These are phyloP conservation scores for Globisporangium rhizosaccharum DNA, from an alignment of 352 stramenopile genomes.

Conservation along the genomic window DNA sequence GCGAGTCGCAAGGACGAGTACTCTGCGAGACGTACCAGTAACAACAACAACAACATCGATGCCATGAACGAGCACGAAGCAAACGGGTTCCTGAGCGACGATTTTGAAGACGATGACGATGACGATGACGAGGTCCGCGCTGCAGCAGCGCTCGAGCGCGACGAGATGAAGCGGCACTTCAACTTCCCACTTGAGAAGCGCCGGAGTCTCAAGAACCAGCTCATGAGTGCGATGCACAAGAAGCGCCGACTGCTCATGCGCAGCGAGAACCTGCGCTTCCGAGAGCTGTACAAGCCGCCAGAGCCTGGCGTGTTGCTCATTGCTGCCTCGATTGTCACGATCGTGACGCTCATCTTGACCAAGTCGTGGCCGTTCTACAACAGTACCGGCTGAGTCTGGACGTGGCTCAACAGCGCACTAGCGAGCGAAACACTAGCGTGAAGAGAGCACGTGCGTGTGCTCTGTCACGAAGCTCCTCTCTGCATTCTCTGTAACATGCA, in stretches of 20 bases:
- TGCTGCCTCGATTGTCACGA: constrained; percentile 39
- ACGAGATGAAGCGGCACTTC: constrained; percentile 41
- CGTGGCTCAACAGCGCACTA: neutral
- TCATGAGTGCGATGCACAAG: constrained; percentile 43
- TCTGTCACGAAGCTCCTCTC: neutral
- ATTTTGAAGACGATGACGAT: neutral
- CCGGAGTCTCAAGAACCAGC: constrained; percentile 27
- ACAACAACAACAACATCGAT: neutral
- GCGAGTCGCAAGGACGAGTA: neutral
- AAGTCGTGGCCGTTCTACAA: constrained; percentile 81
- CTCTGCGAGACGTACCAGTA: neutral
- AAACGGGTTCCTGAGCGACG: constrained; percentile 8
- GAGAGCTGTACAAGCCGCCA: constrained; percentile 61
- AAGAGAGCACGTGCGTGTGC: neutral
- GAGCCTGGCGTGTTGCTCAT: constrained; percentile 63
- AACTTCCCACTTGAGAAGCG: constrained; percentile 41
- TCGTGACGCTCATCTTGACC: constrained; percentile 65
- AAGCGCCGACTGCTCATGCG: constrained; percentile 59
- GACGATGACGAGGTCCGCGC: constrained; percentile 30
- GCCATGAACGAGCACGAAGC: neutral
- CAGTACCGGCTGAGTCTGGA: too few relatives aligned
- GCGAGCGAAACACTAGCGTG: neutral
- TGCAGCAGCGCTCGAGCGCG: constrained; percentile 22
- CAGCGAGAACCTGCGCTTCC: constrained; percentile 75
- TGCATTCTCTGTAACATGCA: too few relatives aligned